phyloP scores from a whole-genome alignment of 139 green algal species.

The Klebsormidium nitens region DNA sequence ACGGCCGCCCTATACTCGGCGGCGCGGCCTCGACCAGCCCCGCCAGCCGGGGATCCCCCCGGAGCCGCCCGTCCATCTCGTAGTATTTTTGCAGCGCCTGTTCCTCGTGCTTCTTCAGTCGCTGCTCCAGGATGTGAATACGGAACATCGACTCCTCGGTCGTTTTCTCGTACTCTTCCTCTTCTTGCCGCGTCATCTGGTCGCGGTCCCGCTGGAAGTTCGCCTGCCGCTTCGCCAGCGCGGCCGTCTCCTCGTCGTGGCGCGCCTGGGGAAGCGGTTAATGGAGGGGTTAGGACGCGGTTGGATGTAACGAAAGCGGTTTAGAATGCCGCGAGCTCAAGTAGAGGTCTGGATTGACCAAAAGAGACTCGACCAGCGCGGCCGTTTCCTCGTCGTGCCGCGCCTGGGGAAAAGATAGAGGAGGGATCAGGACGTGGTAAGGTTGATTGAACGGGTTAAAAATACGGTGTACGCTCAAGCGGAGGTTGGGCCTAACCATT shows the following conservation, averaged over 20 bases:
- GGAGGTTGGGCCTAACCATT: too few species aligned
- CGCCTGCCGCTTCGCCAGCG: conserved; percentile 61
- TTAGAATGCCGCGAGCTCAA: background rate
- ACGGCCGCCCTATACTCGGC: too few species aligned
- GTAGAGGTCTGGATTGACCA: too few species aligned
- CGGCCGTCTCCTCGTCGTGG: conserved; percentile 68
- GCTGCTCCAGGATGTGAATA: conserved; percentile 71
- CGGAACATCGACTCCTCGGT: conserved; percentile 60
- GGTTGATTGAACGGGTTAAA: too few species aligned
- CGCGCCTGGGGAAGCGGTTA: too few species aligned
- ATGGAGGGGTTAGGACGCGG: too few species aligned
- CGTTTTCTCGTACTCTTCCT: conserved; percentile 73
- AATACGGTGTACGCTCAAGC: too few species aligned
- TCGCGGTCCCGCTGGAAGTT: conserved; percentile 74
- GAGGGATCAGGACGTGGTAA: too few species aligned
- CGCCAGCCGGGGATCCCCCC: conserved; percentile 57
- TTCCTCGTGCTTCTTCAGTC: conserved; percentile 77
- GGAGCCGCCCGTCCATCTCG: conserved; percentile 68
- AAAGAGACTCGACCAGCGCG: conserved; percentile 58
- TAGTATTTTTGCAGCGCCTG: conserved; percentile 77
- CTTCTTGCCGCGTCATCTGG: conserved; percentile 62
- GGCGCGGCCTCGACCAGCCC: conserved; percentile 33
- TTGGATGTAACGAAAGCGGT: too few species aligned
- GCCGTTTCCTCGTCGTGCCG: conserved; percentile 70
- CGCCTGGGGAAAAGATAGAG: too few species aligned